Evolutionary conservation across 163 green algal species (phyloP).

Genomic region (Chlorella variabilis): DNA sequence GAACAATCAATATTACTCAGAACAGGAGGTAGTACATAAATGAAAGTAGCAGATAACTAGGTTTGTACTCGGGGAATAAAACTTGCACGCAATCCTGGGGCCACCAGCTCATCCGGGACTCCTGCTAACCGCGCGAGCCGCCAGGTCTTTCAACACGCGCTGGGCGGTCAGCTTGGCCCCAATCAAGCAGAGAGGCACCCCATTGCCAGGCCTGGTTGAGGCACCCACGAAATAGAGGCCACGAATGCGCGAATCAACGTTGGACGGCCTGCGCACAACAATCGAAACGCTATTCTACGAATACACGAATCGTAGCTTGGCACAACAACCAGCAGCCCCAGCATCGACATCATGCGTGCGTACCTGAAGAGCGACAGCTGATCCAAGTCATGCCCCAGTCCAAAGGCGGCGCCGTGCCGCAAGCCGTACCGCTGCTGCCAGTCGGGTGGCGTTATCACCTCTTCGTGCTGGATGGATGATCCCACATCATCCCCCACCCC

Average conservation of each 20-base stretch:
- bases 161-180: conserved; percentile 54
- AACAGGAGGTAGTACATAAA: no score
- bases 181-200: conserved; percentile 85
- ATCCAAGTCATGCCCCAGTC: conserved; percentile 78
- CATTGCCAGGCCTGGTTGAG: conserved; percentile 81
- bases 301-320: no score
- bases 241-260: conserved; percentile 54
- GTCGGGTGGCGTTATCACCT: conserved; percentile 62
- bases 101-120: no score
- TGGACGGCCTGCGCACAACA: conserved; percentile 49
- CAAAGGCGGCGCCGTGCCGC: conserved; percentile 85
- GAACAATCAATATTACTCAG: no score
- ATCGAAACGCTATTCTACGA: no score
- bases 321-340: neutral
- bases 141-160: conserved; percentile 55
- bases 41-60: no score
- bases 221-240: conserved; percentile 87
- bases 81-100: no score
- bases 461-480: conserved; percentile 65
- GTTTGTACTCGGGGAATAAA: no score
- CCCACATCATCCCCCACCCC: conserved; percentile 68
- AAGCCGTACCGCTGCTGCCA: conserved; percentile 73
- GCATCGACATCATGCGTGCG: no score
- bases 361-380: conserved; percentile 79
- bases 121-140: no score